Percentiles rank a stretch among this genome's conserved stretches.
Conservation (phyloP, 768 basidiomycete species). For the Suillus lakei region DNA sequence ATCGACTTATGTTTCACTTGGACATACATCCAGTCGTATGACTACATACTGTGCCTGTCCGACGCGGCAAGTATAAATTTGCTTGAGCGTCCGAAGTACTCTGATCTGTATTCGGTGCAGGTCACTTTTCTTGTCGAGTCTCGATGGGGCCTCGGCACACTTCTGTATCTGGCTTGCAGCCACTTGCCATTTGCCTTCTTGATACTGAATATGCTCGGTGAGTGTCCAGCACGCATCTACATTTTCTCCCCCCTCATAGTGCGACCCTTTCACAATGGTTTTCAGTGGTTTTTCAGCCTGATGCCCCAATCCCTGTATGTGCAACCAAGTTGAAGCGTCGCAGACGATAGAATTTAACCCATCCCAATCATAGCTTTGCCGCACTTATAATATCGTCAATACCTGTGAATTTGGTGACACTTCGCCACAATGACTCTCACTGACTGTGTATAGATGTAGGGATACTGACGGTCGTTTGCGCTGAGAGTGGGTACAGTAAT, state of each 20-base stretch:
- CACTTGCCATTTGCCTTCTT: background rate
- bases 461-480: background rate
- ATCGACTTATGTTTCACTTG: background rate
- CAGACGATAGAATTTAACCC: background rate
- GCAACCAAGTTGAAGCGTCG: background rate
- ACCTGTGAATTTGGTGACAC: background rate
- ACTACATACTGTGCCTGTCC: background rate
- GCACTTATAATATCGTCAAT: background rate
- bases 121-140: conserved; percentile 46
- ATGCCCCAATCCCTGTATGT: background rate
- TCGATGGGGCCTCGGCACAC: background rate
- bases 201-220: background rate
- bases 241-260: conserved; percentile 1
- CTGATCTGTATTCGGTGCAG: background rate
- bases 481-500: background rate
- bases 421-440: background rate
- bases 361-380: background rate
- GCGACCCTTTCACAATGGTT: too few relatives aligned
- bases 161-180: background rate
- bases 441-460: background rate
- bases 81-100: too few relatives aligned
- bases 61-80: background rate
- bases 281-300: background rate
- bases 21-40: background rate
- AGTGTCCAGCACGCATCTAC: conserved; percentile 8